Evolutionary conservation across 495 filamentous ascomycete species (phyloP), one percentile per base, ranked within the genome.

Genomic region (Cairneyella variabilis): DNA sequence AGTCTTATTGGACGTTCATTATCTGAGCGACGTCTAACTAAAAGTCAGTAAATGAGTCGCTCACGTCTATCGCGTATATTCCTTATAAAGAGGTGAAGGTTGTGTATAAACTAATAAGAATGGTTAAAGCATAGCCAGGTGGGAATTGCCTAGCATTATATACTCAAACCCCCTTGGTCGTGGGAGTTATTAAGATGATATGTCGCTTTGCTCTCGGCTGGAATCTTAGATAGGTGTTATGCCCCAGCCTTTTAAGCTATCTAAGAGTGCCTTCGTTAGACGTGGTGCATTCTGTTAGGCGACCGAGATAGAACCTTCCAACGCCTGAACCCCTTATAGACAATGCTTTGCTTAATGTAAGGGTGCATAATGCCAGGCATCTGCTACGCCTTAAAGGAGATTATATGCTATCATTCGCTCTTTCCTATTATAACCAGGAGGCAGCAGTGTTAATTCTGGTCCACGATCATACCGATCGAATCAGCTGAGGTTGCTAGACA

Each of bases 21-120:
- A 17, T 32, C 28, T 32, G 21, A 22, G 42, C 42, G 23, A 45
- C 25, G 16, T 45, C 42, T 45, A 45, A 45, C 42, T 21, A 45
- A 45, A 25, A 21, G 6, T 45, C 21, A 27, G 42, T 21, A 21
- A 21, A 45, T 45, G 21, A 45, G 10, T 45, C 48, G 48, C 30
- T 41, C 34, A 51, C 22, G 34, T 51, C 30, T 27, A 51, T 51
- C 48, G 32, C 21, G 48, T 27, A 51, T 51, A 26, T 51, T 22
- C 48, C 21, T 17, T 20, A 51, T 27, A 32, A 32, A 32, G 28
- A 32, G 28, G 28, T 32, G 14, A 32, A 39, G 48, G 22, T 12
- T 25, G 34, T 51, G 34, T 3, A 21, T 25, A 14, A 45, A 45
- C 42, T 45, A 14, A 45, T 21, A 45, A 25, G 42, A 20, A 45